These are phyloP conservation scores for barrel medic (Medicago truncatula) DNA, from an alignment of 306 rosid genomes.

Conservation along the genomic window MtrunA17r5.0-ANR NC_053042.1:44465501-44466000, in stretches of 20 bases:
- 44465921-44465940: not conserved
- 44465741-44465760: not conserved
- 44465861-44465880: not conserved
- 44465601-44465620: not conserved
- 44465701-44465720: not conserved
- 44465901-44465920: slow-evolving; percentile 28
- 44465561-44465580: slow-evolving; percentile 21
- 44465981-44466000: too few species aligned
- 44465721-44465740: not conserved
- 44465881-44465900: not conserved
- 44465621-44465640: not conserved
- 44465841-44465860: not conserved
- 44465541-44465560: not conserved
- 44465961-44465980: not conserved
- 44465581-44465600: slow-evolving; percentile 22
- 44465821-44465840: not conserved
- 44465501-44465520: not conserved
- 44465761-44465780: slow-evolving; percentile 29
- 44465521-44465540: not conserved
- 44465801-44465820: not conserved
- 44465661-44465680: not conserved
- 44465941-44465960: not conserved
- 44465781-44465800: slow-evolving; percentile 11
- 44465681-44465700: not conserved
- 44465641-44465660: not conserved